phyloP scores from a whole-genome alignment of 2,329 filamentous ascomycete species.

The Hypoxylon sp. region DNA sequence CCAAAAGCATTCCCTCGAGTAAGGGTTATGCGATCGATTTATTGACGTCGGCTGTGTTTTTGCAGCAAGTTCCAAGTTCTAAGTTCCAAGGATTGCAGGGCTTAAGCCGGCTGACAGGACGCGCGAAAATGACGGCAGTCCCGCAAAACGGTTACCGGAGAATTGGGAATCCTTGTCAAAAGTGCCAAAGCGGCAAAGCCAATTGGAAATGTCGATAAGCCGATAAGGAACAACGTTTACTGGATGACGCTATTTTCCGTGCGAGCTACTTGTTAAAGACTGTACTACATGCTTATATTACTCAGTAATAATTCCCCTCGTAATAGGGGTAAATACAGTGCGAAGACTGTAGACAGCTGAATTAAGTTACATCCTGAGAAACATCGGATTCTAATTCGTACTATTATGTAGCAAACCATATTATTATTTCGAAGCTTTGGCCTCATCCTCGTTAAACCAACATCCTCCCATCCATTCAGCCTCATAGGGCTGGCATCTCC shows the following conservation, averaged over 20 bases:
- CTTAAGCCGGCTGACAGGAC: constrained; percentile 10
- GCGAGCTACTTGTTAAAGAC: constrained; percentile 7
- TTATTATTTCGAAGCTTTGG: constrained; percentile 21
- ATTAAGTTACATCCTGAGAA: constrained; percentile 6
- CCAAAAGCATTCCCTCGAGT: constrained; percentile 26
- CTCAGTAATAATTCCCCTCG: too few species aligned
- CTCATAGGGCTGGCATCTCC: constrained; percentile 27
- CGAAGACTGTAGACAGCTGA: too few species aligned
- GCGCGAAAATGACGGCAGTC: constrained; percentile 34
- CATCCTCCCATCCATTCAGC: constrained; percentile 27
- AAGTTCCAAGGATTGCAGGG: constrained; percentile 14
- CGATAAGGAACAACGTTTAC: constrained; percentile 16
- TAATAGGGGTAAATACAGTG: constrained; percentile 22
- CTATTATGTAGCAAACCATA: constrained; percentile 16
- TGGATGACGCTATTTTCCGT: constrained; percentile 31
- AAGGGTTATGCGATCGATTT: constrained; percentile 4
- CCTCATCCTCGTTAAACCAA: too few species aligned
- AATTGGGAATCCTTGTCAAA: constrained; percentile 30
- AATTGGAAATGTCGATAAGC: constrained; percentile 33
- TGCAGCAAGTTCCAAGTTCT: neutral
- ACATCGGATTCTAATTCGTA: too few species aligned
- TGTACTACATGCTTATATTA: too few species aligned
- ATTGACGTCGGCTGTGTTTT: constrained; percentile 27
- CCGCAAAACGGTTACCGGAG: constrained; percentile 29
- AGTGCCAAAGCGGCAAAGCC: constrained; percentile 12